Conservation (phyloP, 768 basidiomycete genomes). For the Auriscalpium orientale region DNA sequence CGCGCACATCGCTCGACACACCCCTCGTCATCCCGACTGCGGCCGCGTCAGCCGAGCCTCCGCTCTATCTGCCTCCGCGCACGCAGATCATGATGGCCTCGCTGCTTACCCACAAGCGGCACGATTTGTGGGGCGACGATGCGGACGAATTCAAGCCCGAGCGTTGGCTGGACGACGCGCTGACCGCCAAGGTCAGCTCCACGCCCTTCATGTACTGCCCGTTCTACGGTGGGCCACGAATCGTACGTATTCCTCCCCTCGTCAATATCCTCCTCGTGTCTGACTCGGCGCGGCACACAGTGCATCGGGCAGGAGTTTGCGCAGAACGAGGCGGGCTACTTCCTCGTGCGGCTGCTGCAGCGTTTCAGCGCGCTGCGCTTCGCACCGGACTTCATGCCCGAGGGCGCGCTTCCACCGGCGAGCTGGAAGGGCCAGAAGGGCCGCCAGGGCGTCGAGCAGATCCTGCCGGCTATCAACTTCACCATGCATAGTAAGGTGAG, state of each 20-base stretch:
- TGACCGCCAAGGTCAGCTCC: conserved; percentile 42
- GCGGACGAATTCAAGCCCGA: conserved; percentile 48
- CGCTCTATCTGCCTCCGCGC: conserved; percentile 10
- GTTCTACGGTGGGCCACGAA: conserved; percentile 61
- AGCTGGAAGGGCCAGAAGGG: conserved; percentile 10
- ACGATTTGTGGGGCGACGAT: conserved; percentile 53
- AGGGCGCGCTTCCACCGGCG: conserved; percentile 16
- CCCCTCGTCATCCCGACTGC: conserved; percentile 13
- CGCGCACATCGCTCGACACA: conserved; percentile 7
- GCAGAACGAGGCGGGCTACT: conserved; percentile 46
- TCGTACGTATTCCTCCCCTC: conserved; percentile 16
- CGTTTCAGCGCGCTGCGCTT: conserved; percentile 28
- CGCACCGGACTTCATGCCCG: conserved; percentile 18
- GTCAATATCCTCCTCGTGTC: not conserved
- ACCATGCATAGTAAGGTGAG: conserved; percentile 13
- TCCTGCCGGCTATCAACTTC: conserved; percentile 13
- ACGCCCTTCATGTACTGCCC: conserved; percentile 67
- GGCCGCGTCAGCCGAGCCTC: conserved; percentile 14
- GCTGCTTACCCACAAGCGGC: conserved; percentile 30
- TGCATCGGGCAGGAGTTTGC: conserved; percentile 56
- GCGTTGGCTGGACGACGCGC: conserved; percentile 48
- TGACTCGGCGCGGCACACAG: not conserved
- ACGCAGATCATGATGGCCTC: conserved; percentile 21
- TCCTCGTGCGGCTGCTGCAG: conserved; percentile 48
- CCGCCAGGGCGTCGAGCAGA: conserved; percentile 15